phyloP scores from a whole-genome alignment of 345 rosid genomes.

The Brassica carinata region DNA sequence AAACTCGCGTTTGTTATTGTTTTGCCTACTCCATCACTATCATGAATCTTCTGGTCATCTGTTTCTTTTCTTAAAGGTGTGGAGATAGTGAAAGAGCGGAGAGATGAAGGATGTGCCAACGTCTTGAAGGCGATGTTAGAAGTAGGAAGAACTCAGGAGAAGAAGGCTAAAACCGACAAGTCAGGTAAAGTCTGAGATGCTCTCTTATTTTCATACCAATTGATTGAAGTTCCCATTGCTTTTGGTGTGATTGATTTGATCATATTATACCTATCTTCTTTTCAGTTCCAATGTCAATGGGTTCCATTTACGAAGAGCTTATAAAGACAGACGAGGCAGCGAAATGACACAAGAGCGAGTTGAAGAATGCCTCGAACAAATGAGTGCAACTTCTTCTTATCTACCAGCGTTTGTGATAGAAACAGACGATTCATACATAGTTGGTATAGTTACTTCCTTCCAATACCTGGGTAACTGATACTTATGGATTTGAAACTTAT shows the following conservation, averaged over 20 bases:
- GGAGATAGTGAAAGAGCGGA: conserved; percentile 62
- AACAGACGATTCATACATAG: conserved; percentile 49
- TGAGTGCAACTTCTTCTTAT: conserved; percentile 47
- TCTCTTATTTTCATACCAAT: neutral
- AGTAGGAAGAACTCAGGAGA: conserved; percentile 71
- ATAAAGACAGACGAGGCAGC: conserved; percentile 76
- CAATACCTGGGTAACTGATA: neutral
- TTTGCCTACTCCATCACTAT: neutral
- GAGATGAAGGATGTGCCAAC: conserved; percentile 72
- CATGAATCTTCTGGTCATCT: neutral
- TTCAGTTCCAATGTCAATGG: conserved; percentile 69
- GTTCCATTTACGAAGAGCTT: conserved; percentile 78
- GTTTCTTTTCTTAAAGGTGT: conserved; percentile 46
- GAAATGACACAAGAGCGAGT: conserved; percentile 72
- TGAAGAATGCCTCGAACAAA: conserved; percentile 56
- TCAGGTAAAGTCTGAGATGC: conserved; percentile 54
- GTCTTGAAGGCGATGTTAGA: conserved; percentile 79
- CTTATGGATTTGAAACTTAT: conserved; percentile 1
- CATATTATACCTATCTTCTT: conserved; percentile 13
- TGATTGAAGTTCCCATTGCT: neutral
- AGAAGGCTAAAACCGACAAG: conserved; percentile 60
- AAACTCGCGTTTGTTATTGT: neutral
- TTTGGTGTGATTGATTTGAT: conserved; percentile 6
- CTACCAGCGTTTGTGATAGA: conserved; percentile 50
- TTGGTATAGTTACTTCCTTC: conserved; percentile 50